Evolutionary conservation across 2,329 filamentous ascomycete genomes (phyloP).

Genomic region (Penicillium sp.): DNA sequence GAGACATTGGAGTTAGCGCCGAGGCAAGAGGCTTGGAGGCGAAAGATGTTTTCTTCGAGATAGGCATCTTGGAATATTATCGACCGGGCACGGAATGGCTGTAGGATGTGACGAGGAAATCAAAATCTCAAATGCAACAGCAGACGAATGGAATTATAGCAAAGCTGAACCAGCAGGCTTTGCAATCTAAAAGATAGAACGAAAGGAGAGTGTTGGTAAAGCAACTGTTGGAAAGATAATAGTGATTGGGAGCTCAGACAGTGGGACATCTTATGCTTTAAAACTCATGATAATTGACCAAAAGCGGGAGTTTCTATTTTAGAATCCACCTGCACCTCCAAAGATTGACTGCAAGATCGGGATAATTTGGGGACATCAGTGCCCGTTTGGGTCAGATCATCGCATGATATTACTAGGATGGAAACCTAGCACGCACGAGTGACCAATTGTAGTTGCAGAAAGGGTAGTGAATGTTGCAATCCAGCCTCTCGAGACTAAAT

Average conservation of each 20-base stretch:
- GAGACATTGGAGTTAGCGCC: not conserved
- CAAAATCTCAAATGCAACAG: not conserved
- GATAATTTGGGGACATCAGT: constrained; percentile 6
- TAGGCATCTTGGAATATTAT: constrained; percentile 8
- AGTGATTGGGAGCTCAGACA: not conserved
- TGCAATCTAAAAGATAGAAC: constrained; percentile 33
- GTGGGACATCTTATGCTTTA: constrained; percentile 6
- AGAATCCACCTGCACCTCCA: constrained; percentile 1
- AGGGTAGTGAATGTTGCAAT: constrained; percentile 1
- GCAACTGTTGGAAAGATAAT: constrained; percentile 1
- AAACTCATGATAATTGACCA: constrained; percentile 2
- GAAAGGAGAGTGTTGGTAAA: constrained; percentile 28
- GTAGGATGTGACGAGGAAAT: not conserved
- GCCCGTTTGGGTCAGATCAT: constrained; percentile 4
- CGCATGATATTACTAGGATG: not conserved
- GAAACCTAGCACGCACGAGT: not conserved
- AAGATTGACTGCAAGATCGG: constrained; percentile 5
- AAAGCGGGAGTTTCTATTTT: constrained; percentile 8
- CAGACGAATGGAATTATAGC: constrained; percentile 19
- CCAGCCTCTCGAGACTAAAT: constrained; percentile 1
- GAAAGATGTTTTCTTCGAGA: not conserved
- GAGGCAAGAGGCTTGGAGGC: not conserved
- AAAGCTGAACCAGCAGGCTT: constrained; percentile 47
- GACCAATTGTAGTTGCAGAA: constrained; percentile 2
- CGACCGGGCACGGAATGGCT: not conserved